These are phyloP conservation scores for Coemansia sp. DNA, from an alignment of 192 early-diverging fungal species.

Conservation along the genomic window DNA sequence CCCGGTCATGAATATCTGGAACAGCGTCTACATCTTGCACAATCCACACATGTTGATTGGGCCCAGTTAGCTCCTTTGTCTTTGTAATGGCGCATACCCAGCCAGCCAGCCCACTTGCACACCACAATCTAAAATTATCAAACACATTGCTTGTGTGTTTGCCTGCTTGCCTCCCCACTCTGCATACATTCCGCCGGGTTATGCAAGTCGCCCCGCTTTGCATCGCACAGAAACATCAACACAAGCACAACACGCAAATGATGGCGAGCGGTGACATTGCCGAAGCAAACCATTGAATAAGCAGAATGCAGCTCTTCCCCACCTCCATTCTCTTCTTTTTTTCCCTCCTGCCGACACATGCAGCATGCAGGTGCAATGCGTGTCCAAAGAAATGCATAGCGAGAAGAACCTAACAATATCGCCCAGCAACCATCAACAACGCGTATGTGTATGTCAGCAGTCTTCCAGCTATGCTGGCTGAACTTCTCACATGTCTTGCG, in stretches of 20 bases:
- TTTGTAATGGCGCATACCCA: too few species aligned
- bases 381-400: not conserved
- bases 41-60: not conserved
- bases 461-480: not conserved
- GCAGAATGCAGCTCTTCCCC: not conserved
- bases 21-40: conserved; percentile 51
- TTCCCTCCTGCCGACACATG: not conserved
- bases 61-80: too few species aligned
- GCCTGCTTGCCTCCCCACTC: not conserved
- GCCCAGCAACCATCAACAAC: too few species aligned
- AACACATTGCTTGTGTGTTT: not conserved
- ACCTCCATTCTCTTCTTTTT: not conserved
- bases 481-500: not conserved
- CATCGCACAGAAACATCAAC: not conserved
- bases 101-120: not conserved
- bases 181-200: not conserved
- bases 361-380: conserved; percentile 10
- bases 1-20: conserved; percentile 71
- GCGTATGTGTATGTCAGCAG: not conserved
- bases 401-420: not conserved
- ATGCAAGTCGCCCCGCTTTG: not conserved
- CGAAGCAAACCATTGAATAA: not conserved
- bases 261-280: conserved; percentile 11
- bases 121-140: not conserved
- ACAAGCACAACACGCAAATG: not conserved